Base-by-base conservation (phyloP, 2,329 filamentous ascomycete species). In the Mycosphaerella arachidis region DNA sequence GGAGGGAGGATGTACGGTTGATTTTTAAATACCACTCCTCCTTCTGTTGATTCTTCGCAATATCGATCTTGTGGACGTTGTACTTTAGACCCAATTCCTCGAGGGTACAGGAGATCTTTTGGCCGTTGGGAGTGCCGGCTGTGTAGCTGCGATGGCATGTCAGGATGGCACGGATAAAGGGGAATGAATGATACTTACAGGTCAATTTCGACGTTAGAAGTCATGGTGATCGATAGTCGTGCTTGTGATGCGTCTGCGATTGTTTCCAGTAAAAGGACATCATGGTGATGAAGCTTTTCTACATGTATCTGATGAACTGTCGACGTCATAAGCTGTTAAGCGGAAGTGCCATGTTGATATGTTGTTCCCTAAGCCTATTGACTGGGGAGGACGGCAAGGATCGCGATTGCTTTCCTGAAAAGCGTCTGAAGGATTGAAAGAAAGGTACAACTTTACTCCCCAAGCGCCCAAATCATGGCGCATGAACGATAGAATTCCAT, bases 1-100 rank as follows among this genome's bases (percentile, higher is more conserved):
- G 18, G 27, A 16, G 40, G 53, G 24, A 16, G 6, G 10, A 58
- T 62, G 35, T 55, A 72, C 69, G 78, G 59, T 79, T 80, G 59
- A 80, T 78, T 48, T 76, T 73, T 48, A 79, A 62, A 65, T 75
- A 81, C 77, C 77, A 79, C 2, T 68, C 66, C 62, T 79, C 71
- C 59, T 80, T 80, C 61, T 80, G 77, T 3, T 68, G 64, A 53
- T 79, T 78, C 53, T 74, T 77, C 55, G 68, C 69, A 53, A 81
- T 77, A 52, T 80, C 71, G 43, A 80, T 71, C n/a, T 73, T 74
- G 63, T 71, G 68, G 3, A 68, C 66, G 13, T 63, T 69, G 56
- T 73, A 73, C 7, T 67, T 56, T 5, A 73, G n/a, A 8, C 70
- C 69, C 1, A 73, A 63, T 58, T 73, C 71, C 61, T 72, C 71